Evolutionary conservation across 2,329 filamentous ascomycete genomes (phyloP).

Genomic region (Fusarium fracticaudum): DNA sequence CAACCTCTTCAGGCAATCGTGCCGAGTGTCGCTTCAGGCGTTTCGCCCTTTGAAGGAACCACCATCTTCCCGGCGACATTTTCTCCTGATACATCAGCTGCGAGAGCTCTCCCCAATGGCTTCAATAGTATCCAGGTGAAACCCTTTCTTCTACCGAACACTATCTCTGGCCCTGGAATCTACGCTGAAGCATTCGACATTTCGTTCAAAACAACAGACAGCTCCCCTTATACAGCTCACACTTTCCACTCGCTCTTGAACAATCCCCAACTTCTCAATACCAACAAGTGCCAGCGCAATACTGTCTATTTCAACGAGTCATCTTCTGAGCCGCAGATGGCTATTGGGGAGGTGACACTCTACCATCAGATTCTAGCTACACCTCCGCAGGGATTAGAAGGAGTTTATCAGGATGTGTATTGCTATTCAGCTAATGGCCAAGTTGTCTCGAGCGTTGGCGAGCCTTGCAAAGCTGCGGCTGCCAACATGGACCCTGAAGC

Average conservation of each 20-base stretch:
- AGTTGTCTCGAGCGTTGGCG: background rate
- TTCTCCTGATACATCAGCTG: background rate
- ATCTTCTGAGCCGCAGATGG: background rate
- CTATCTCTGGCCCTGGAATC: slow-evolving; percentile 7
- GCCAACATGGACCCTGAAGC: slow-evolving; percentile 8
- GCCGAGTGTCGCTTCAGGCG: background rate
- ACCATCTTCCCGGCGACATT: slow-evolving; percentile 7
- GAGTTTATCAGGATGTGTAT: slow-evolving; percentile 5
- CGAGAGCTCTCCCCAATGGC: background rate
- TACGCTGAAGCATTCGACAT: slow-evolving; percentile 16
- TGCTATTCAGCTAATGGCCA: slow-evolving; percentile 14
- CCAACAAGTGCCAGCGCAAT: slow-evolving; percentile 11
- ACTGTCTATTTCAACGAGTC: slow-evolving; percentile 18
- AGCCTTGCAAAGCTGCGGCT: slow-evolving; percentile 3
- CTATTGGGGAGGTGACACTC: background rate
- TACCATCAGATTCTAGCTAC: slow-evolving; percentile 13
- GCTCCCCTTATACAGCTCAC: slow-evolving; percentile 1
- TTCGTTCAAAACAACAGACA: background rate
- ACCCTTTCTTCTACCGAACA: slow-evolving; percentile 9
- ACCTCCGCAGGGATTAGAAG: background rate
- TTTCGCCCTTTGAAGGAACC: slow-evolving; percentile 14
- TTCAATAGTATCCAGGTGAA: background rate
- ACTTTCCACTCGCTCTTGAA: slow-evolving; percentile 17
- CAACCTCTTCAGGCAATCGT: background rate
- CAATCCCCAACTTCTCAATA: slow-evolving; percentile 7